These are phyloP conservation scores for Auriscalpium orientale DNA, from an alignment of 768 basidiomycete species.

Conservation along the genomic window DNA sequence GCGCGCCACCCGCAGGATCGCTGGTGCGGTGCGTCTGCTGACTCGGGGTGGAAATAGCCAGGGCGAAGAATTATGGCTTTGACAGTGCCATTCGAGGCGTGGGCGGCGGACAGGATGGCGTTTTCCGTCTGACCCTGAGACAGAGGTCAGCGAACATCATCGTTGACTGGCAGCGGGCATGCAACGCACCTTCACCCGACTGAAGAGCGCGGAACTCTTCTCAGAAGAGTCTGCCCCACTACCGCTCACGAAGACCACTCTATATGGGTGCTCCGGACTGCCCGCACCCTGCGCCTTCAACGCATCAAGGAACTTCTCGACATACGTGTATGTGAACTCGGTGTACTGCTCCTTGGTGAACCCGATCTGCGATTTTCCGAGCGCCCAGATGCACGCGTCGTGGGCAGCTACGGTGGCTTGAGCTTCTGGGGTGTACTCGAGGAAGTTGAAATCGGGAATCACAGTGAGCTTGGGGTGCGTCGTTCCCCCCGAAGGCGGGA, in stretches of 20 bases:
- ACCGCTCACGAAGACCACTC: conserved; percentile 22
- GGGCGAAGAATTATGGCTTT: conserved; percentile 7
- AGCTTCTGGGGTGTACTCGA: conserved; percentile 11
- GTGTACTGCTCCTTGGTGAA: conserved; percentile 13
- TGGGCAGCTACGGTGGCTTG: conserved; percentile 13
- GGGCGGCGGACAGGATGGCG: background rate
- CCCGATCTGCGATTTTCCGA: conserved; percentile 11
- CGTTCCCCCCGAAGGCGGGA: conserved; percentile 2
- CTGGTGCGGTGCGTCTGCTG: conserved; percentile 7
- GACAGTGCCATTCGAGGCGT: conserved; percentile 5
- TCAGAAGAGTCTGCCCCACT: conserved; percentile 20
- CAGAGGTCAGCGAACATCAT: too few species aligned
- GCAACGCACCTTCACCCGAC: conserved; percentile 18
- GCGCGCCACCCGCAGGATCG: conserved; percentile 1
- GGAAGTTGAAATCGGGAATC: conserved; percentile 15
- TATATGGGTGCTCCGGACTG: conserved; percentile 14
- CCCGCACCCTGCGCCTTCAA: conserved; percentile 12
- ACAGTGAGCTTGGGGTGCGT: conserved; percentile 15
- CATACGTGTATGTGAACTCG: conserved; percentile 20
- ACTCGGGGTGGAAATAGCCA: conserved; percentile 13
- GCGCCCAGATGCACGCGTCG: conserved; percentile 21
- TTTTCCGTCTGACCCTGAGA: conserved; percentile 4
- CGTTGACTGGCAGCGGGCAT: too few species aligned
- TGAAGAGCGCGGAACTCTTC: conserved; percentile 16
- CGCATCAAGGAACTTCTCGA: conserved; percentile 5